These are phyloP conservation scores for Botrytis byssoidea DNA, from an alignment of 2,329 filamentous ascomycete genomes.

Conservation along the genomic window DNA sequence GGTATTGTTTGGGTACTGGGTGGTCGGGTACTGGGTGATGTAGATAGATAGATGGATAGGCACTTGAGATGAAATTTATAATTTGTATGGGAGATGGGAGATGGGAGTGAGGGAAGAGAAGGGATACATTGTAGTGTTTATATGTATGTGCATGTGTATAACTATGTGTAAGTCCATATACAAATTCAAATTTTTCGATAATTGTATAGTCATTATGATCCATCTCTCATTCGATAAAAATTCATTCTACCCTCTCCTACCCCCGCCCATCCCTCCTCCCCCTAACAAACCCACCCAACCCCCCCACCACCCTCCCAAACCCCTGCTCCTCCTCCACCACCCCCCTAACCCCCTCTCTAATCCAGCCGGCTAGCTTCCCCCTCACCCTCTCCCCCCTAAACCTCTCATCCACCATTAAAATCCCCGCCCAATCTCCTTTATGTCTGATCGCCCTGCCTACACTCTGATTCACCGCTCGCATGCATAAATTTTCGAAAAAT, in stretches of 20 bases:
- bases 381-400: constrained; percentile 74
- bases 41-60: too few species aligned
- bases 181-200: too few species aligned
- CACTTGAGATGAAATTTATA: too few species aligned
- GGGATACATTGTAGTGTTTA: too few species aligned
- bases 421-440: constrained; percentile 82
- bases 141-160: too few species aligned
- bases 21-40: too few species aligned
- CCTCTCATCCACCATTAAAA: constrained; percentile 78
- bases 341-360: constrained; percentile 61
- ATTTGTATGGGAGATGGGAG: too few species aligned
- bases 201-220: too few species aligned
- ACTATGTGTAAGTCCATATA: fast-evolving
- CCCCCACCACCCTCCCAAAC: constrained; percentile 57
- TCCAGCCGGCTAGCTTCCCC: constrained; percentile 85
- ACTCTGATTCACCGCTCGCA: constrained; percentile 96
- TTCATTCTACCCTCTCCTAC: too few species aligned
- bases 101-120: too few species aligned
- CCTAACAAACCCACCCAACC: constrained; percentile 57
- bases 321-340: constrained; percentile 59
- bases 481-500: constrained; percentile 92
- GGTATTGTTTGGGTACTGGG: too few species aligned
- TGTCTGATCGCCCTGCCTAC: constrained; percentile 92
- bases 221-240: too few species aligned
- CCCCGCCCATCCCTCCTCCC: constrained; percentile 27